Percentiles rank a stretch among this genome's conserved stretches.
These are phyloP conservation scores for Neolentinus lepideus DNA, from an alignment of 1,284 basidiomycete species.

Conservation along the genomic window DNA sequence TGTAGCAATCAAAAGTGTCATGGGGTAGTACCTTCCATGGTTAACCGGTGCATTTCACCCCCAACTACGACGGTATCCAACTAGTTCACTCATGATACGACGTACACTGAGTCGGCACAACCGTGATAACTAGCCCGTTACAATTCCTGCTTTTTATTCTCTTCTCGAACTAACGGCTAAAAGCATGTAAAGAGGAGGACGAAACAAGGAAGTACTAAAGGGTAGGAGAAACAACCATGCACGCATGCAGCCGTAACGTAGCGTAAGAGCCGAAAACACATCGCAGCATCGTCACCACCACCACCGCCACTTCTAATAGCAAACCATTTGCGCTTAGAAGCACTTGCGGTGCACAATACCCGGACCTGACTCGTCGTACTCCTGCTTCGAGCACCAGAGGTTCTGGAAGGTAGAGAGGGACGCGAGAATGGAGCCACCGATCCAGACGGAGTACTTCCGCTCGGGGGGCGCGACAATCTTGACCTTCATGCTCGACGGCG, in stretches of 20 bases:
- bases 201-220: not conserved
- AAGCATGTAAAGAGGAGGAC: not conserved
- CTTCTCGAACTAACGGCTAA: not conserved
- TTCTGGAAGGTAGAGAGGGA: slow-evolving; percentile 97
- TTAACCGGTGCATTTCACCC: too few relatives aligned
- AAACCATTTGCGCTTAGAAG: slow-evolving; percentile 1
- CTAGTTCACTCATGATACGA: too few relatives aligned
- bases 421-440: slow-evolving; percentile 96
- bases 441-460: slow-evolving; percentile 96
- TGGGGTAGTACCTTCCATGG: too few relatives aligned
- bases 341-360: slow-evolving; percentile 74
- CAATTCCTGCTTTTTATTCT: slow-evolving; percentile 1
- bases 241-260: not conserved
- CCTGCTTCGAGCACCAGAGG: slow-evolving; percentile 89
- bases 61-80: too few relatives aligned
- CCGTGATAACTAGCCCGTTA: too few relatives aligned
- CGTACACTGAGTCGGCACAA: too few relatives aligned
- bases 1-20: slow-evolving; percentile 78
- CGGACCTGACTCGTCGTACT: slow-evolving; percentile 85
- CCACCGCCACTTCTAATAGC: not conserved
- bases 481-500: slow-evolving; percentile 89
- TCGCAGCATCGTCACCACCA: too few relatives aligned
- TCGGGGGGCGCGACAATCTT: slow-evolving; percentile 92
- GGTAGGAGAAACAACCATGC: not conserved
- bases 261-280: not conserved